Evolutionary conservation across 2,329 filamentous ascomycete species (phyloP), one percentile per base, ranked within the genome.

Genomic region (Herpotrichia juniperi): DNA sequence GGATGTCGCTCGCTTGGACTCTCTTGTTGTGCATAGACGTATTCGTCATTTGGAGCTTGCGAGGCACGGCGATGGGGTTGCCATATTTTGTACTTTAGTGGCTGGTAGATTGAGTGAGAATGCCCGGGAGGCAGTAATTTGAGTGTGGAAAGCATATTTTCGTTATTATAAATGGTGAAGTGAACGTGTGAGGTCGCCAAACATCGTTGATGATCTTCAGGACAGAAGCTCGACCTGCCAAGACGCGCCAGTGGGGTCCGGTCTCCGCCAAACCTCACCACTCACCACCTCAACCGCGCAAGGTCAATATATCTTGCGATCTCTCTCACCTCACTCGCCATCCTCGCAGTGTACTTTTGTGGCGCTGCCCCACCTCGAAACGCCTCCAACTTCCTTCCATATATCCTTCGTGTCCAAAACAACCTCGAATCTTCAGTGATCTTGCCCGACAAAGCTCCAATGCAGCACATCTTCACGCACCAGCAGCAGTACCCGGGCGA

Each of bases 401-500:
- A 8, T 43, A 3, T 43, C 30, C 28, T 30, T 12, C 14, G 4
- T 21, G 4, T 21, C 43, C 24, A 31, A 22, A 22, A 9, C 48
- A 48, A 37, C 42, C 40, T 26, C 47, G 46, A 63, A 54, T 48
- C 58, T 54, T 54, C 58, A 56, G 48, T 17, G n/a, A 35, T 32
- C 50, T 57, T 74, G 73, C 39, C 24, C 30, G 30, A 4, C 77
- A 69, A 76, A 34, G 39, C 42, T 58, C 61, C 80, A 74, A 79
- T 80, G 72, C 82, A 84, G 72, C 83, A 86, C 78, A 77, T 84
- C 70, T 86, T 85, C 71, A 81, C 82, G 49, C 83, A 86, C 60
- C 84, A 86, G 70, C 84, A 87, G 71, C 78, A 81, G 42, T 79
- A 78, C 57, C 84, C 86, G 56, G 62, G 66, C 56, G 72, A 75